Percentiles rank a stretch among this genome's conserved stretches.
These are phyloP conservation scores for Hericium coralloides DNA, from an alignment of 768 basidiomycete species.

Conservation along the genomic window DNA sequence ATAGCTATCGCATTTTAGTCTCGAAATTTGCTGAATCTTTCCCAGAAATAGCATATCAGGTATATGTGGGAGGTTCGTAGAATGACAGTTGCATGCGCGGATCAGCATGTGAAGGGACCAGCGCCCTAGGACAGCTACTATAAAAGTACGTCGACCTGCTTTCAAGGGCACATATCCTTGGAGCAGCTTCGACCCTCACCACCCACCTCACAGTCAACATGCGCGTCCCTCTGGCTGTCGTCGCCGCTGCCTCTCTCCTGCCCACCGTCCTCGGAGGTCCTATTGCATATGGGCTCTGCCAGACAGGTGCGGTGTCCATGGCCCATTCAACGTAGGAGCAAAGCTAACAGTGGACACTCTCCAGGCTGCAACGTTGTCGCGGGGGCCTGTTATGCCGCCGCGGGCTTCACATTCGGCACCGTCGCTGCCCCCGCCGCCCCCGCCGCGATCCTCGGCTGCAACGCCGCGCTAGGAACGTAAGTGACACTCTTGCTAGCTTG, in stretches of 20 bases:
- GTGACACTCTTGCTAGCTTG: neutral
- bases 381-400: slow-evolving; percentile 35
- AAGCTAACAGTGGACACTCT: neutral
- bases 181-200: neutral
- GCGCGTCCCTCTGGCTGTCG: neutral
- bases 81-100: too few relatives aligned
- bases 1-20: too few relatives aligned
- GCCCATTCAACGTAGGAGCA: too few relatives aligned
- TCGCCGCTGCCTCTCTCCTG: neutral
- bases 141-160: too few relatives aligned
- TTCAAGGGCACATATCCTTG: too few relatives aligned
- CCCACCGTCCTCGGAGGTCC: neutral
- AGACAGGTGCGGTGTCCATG: neutral
- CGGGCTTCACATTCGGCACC: slow-evolving; percentile 35
- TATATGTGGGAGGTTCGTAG: too few relatives aligned
- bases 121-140: too few relatives aligned
- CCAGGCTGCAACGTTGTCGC: slow-evolving; percentile 27
- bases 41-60: too few relatives aligned
- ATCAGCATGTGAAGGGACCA: too few relatives aligned
- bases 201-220: neutral
- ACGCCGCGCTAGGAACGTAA: slow-evolving; percentile 29
- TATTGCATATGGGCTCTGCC: neutral
- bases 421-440: slow-evolving; percentile 30
- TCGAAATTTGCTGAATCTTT: too few relatives aligned
- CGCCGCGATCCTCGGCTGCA: slow-evolving; percentile 32